phyloP scores from a whole-genome alignment of 1,284 basidiomycete species.

The Meripilus lineatus region DNA sequence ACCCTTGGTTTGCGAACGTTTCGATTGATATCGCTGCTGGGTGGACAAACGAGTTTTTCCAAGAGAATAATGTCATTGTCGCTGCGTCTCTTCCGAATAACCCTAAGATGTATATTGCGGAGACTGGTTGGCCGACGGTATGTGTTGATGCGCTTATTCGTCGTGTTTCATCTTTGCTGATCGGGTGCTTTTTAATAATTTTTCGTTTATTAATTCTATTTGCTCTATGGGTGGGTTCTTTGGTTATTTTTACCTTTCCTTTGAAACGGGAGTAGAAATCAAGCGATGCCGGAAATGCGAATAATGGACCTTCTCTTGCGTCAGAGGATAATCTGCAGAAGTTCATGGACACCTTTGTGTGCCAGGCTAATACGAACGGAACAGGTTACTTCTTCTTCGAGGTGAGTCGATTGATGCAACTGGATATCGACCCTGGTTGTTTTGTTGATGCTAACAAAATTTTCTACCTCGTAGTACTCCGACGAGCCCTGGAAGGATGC shows the following conservation, averaged over 20 bases:
- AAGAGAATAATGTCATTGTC: slow-evolving; percentile 50
- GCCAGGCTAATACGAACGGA: slow-evolving; percentile 76
- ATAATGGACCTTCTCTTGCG: slow-evolving; percentile 64
- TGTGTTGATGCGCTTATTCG: slow-evolving; percentile 11
- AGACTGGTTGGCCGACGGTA: slow-evolving; percentile 92
- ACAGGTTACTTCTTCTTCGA: slow-evolving; percentile 88
- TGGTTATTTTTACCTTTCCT: slow-evolving; percentile 1
- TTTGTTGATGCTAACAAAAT: not conserved
- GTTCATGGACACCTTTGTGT: slow-evolving; percentile 85
- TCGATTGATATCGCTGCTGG: slow-evolving; percentile 64
- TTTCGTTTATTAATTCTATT: too few relatives aligned
- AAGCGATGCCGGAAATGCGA: slow-evolving; percentile 47
- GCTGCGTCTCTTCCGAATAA: slow-evolving; percentile 52
- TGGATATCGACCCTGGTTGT: not conserved
- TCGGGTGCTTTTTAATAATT: too few relatives aligned
- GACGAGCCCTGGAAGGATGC: slow-evolving; percentile 84
- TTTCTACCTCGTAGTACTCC: slow-evolving; percentile 59
- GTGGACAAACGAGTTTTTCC: slow-evolving; percentile 61
- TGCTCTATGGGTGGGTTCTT: not conserved
- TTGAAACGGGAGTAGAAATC: slow-evolving; percentile 46
- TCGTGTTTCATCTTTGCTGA: not conserved
- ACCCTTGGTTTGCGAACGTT: slow-evolving; percentile 81
- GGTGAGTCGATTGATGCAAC: slow-evolving; percentile 37
- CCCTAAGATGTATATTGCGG: slow-evolving; percentile 81
- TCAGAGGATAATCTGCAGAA: slow-evolving; percentile 63